phyloP scores from a whole-genome alignment of 2,329 filamentous ascomycete genomes.

The Geosmithia flava region DNA sequence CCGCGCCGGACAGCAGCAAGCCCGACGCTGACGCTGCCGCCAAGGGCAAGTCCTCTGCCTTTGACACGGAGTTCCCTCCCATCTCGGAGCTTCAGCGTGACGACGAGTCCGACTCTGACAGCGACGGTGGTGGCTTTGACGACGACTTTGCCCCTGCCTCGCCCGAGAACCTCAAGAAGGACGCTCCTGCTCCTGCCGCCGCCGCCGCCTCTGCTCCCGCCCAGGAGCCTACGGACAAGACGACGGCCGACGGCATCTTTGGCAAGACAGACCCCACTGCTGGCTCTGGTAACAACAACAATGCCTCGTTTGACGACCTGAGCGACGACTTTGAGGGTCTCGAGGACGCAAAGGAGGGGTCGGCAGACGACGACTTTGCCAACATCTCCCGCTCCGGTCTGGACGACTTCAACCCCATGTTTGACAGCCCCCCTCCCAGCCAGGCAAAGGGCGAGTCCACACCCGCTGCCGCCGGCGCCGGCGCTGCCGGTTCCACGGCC shows the following conservation, averaged over 20 bases:
- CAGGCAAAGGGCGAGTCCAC: conserved; percentile 41
- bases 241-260: conserved; percentile 29
- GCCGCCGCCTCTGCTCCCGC: conserved; percentile 13
- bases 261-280: conserved; percentile 20
- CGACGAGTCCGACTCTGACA: conserved; percentile 72
- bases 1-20: conserved; percentile 28
- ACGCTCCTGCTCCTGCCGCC: conserved; percentile 14
- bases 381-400: conserved; percentile 58
- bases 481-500: conserved; percentile 21
- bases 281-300: conserved; percentile 15
- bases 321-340: conserved; percentile 74
- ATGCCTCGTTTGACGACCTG: conserved; percentile 52
- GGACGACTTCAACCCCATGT: conserved; percentile 72
- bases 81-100: conserved; percentile 78
- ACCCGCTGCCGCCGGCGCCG: no score
- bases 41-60: conserved; percentile 18
- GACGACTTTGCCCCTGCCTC: conserved; percentile 75
- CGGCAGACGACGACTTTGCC: conserved; percentile 67
- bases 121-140: conserved; percentile 75
- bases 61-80: conserved; percentile 78
- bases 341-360: conserved; percentile 72
- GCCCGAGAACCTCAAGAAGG: not conserved
- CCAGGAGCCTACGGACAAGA: conserved; percentile 11
- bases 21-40: conserved; percentile 19
- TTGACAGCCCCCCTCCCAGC: conserved; percentile 51